Evolutionary conservation across 805 yeast species (phyloP), one percentile per base, ranked within the genome.

Genomic region (Ogataea nakhonphanomensis): DNA sequence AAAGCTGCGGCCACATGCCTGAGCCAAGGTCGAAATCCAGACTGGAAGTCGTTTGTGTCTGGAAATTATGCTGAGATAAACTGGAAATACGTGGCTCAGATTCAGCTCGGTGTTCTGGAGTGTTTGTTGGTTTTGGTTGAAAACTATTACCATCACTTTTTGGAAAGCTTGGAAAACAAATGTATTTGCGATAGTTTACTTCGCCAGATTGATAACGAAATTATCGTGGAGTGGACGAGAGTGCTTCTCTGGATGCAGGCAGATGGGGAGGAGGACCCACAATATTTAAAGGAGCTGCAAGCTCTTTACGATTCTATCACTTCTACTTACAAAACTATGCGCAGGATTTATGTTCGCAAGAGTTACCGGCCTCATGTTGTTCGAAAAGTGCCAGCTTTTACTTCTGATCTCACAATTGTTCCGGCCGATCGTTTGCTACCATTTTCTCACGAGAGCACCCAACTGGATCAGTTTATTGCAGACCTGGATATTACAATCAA

Each of bases 61-160:
- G 66, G 74, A 21, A 65, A 61, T 12, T 42, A 52, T 35, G 33
- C 46, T 0, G 73, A 73, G 3, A 69, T 83, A 25, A 84, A 82
- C 50, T 79, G 82, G 71, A 73, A 72, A 32, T 72, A 78, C 39
- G 79, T 86, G 32, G 79, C 84, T 8, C 86, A 81, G 54, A 84
- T 90, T 30, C 93, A 89, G 56, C 70, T 84, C 27, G 95, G 95
- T 29, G 78, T 89, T 24, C 66, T 89, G 44, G 95, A 86, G 56
- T 86, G 88, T 0, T 65, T 88, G 41, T 72, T 79, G 31, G 73
- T 82, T 23, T 72, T 95, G 59, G 77, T 87, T 14, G 72, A 77
- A 33, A 81, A 82, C 49, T 86, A 84, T 56, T 89, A 82, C 58
- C 63, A 74, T 22, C 93, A 86, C 56, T 86, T 90, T 54, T 72